Evolutionary conservation across 768 basidiomycete genomes (phyloP), one percentile per base, ranked within the genome.

Genomic region (Suillus cothurnatus): DNA sequence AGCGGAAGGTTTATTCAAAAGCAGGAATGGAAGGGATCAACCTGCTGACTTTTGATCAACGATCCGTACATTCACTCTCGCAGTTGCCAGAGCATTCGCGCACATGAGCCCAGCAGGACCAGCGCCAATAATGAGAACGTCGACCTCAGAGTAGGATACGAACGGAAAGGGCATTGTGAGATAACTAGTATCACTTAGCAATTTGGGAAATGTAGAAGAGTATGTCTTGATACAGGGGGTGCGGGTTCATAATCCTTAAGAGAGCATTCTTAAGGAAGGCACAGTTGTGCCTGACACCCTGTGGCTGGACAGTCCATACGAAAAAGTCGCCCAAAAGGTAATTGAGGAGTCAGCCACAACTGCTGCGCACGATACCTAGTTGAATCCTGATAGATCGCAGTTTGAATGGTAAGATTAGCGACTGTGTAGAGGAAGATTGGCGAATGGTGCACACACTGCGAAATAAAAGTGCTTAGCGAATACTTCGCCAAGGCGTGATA

Each of bases 81-180:
- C 79, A 31, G 68, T 70, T 9, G 76, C 78, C n/a, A 82, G 70
- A 26, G 75, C 81, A n/a, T 80, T 78, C 15, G 81, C 81, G 50
- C 75, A 78, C 80, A 82, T 79, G 43, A 82, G 68, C 56, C 81
- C 81, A 23, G 81, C 74, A 8, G 81, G 80, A 8, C 80, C 80
- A 12, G 80, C 81, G 45, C 81, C 81, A n/a, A 81, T 77, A 62
- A 81, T 74, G 47, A 81, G 74, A 43, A 81, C 78, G 63, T n/a
- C n/a, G n/a, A n/a, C n/a, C n/a, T n/a, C n/a, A n/a, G n/a, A n/a
- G n/a, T n/a, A n/a, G n/a, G n/a, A n/a, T n/a, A n/a, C n/a, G n/a
- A n/a, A n/a, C n/a, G n/a, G n/a, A n/a, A n/a, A n/a, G n/a, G n/a
- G n/a, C n/a, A n/a, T n/a, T n/a, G n/a, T n/a, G n/a, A n/a, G n/a